Evolutionary conservation across 2,329 filamentous ascomycete genomes (phyloP), one percentile per base, ranked within the genome.

Genomic region (Lecanicillium sp.): DNA sequence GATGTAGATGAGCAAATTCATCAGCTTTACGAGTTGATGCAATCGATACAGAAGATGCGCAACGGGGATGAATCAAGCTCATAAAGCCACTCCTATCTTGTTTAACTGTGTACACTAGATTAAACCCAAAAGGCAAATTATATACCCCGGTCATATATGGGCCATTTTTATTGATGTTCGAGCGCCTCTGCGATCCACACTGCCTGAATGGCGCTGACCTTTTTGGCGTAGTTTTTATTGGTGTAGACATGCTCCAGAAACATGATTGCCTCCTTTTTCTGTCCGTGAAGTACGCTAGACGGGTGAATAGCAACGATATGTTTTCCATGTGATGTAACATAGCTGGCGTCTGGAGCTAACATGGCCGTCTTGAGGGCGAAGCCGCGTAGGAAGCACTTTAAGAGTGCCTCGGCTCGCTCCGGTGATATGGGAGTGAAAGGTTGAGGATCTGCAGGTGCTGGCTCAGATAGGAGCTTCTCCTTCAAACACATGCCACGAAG

Each of bases 1-100:
- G 13, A 9, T 9, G 12, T 45, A 94, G 88, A 96, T 57, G 84
- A 96, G 58, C 92, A 98, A 64, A 69, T 96, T 37, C 85, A 82
- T 2, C 92, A 98, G 60, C 65, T 98, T 49, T 95, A 95, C 56
- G 90, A 96, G 57, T 68, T 98, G 41, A 94, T 95, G 87, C 75
- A 84, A 58, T 77, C 85, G 3, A 94, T 95, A 42, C 62, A 63
- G 46, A 68, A 68, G 12, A 56, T 51, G 18, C 39, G 46, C 19
- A 48, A 48, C 19, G 50, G 49, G 50, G 46, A 11, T 5, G 52
- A 55, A 12, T 48, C 54, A 17, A 41, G 52, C 22, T 53, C 51
- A 43, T 57, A 29, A 47, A 36, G 28, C 16, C n/a, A 13, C 5
- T 30, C 7, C 7, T 25, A 18, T 33, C 16, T 22, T 29, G 20